Percentiles rank a stretch among this genome's conserved stretches.
These are phyloP conservation scores for Arthroderma sp. DNA, from an alignment of 2,329 filamentous ascomycete genomes.

Conservation along the genomic window DNA sequence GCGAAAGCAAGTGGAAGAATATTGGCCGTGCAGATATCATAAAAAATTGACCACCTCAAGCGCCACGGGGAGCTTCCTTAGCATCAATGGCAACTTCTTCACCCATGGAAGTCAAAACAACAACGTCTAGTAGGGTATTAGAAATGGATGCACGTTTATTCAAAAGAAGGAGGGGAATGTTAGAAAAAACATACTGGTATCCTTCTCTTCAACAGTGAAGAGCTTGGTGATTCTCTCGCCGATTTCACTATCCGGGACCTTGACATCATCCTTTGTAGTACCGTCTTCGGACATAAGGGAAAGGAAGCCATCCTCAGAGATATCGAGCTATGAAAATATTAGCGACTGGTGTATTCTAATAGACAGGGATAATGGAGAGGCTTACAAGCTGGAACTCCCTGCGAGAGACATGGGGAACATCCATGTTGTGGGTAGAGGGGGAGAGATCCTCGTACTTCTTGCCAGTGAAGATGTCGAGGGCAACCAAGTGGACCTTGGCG, in stretches of 20 bases:
- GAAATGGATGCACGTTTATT: slow-evolving; percentile 5
- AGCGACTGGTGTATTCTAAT: background rate
- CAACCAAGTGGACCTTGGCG: slow-evolving; percentile 98
- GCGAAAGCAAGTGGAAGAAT: background rate
- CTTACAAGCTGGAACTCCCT: slow-evolving; percentile 90
- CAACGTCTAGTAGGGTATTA: slow-evolving; percentile 53
- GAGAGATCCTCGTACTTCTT: slow-evolving; percentile 99
- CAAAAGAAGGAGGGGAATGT: background rate
- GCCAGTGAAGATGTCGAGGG: slow-evolving; percentile 96
- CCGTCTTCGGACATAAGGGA: slow-evolving; percentile 83
- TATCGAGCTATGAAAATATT: slow-evolving; percentile 53
- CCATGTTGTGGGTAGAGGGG: slow-evolving; percentile 77
- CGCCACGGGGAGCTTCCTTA: slow-evolving; percentile 63
- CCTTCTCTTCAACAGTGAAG: slow-evolving; percentile 74
- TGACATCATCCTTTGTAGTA: slow-evolving; percentile 86
- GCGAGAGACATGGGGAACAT: slow-evolving; percentile 86
- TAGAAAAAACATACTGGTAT: slow-evolving; percentile 60
- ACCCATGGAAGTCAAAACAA: slow-evolving; percentile 89
- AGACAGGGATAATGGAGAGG: slow-evolving; percentile 15
- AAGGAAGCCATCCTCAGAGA: slow-evolving; percentile 88
- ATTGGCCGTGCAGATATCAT: background rate
- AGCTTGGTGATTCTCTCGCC: slow-evolving; percentile 75
- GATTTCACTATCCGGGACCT: slow-evolving; percentile 77
- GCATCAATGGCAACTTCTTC: slow-evolving; percentile 85
- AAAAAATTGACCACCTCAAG: background rate